phyloP scores from a whole-genome alignment of 1,284 basidiomycete genomes.

The Volvariella volvacea region DNA sequence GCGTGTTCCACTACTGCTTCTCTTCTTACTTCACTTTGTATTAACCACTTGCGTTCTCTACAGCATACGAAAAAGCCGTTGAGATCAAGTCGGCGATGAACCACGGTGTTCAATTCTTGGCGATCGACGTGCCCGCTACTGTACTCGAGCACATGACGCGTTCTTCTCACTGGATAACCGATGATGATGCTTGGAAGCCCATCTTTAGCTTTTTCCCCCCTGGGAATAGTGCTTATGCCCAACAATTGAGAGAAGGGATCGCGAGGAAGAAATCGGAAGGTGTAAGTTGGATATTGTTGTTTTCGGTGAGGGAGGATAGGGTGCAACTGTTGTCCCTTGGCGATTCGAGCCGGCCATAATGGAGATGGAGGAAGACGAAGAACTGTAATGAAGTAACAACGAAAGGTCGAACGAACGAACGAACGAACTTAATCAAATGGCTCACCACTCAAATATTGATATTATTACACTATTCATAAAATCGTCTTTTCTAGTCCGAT shows the following conservation, averaged over 20 bases:
- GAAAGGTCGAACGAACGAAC: too few species aligned
- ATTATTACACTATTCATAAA: too few species aligned
- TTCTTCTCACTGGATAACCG: slow-evolving; percentile 56
- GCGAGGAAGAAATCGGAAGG: slow-evolving; percentile 56
- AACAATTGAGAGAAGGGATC: slow-evolving; percentile 60
- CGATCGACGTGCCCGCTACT: slow-evolving; percentile 54
- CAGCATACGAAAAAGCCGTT: slow-evolving; percentile 56
- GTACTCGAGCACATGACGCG: slow-evolving; percentile 59
- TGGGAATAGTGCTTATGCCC: slow-evolving; percentile 50
- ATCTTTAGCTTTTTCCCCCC: slow-evolving; percentile 48
- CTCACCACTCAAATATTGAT: too few species aligned
- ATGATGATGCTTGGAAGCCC: slow-evolving; percentile 67
- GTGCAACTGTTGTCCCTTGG: slow-evolving; percentile 46
- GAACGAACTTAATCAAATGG: too few species aligned
- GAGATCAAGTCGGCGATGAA: slow-evolving; percentile 53
- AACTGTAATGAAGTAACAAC: too few species aligned
- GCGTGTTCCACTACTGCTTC: slow-evolving; percentile 3
- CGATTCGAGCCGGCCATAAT: not conserved
- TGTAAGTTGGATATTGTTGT: slow-evolving; percentile 55
- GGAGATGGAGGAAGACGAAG: too few species aligned
- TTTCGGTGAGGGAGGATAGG: slow-evolving; percentile 65
- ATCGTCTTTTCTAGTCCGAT: too few species aligned
- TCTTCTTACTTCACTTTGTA: not conserved
- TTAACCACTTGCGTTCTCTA: slow-evolving; percentile 7
- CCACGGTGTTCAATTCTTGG: slow-evolving; percentile 58